A percentile compares a stretch with the other conserved stretches of the same genome.
Evolutionary conservation across 2,329 filamentous ascomycete species (phyloP).

Genomic region (Xylariales sp.): DNA sequence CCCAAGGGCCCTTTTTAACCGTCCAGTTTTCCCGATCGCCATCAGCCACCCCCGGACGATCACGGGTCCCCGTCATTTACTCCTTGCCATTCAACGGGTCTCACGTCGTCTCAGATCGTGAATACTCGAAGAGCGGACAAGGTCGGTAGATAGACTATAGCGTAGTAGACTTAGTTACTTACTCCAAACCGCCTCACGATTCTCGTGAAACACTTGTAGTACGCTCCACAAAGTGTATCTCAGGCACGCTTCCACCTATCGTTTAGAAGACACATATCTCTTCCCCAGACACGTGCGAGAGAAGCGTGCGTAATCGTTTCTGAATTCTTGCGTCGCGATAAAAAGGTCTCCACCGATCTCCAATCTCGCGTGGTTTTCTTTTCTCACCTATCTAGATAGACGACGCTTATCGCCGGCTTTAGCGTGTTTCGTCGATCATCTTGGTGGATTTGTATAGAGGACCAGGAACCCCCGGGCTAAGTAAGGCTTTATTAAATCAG

Average conservation of each 20-base stretch:
- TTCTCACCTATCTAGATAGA: no score
- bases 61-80: constrained; percentile 14
- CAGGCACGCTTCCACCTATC: not conserved
- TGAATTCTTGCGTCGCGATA: not conserved
- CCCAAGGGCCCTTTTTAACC: not conserved
- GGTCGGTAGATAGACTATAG: no score
- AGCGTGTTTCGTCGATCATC: not conserved
- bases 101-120: not conserved
- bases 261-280: not conserved
- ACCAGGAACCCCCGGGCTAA: not conserved
- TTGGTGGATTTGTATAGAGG: not conserved
- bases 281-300: no score
- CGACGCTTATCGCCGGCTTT: not conserved
- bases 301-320: no score
- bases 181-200: constrained; percentile 1
- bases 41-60: constrained; percentile 31
- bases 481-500: no score
- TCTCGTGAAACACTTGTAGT: not conserved
- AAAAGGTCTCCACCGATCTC: not conserved
- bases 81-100: constrained; percentile 1
- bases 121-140: no score
- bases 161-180: not conserved
- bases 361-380: not conserved
- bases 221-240: not conserved
- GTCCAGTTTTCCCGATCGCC: not conserved